These are phyloP conservation scores for Acacia pycnantha DNA, from an alignment of 331 rosid species.

Conservation along the genomic window DNA sequence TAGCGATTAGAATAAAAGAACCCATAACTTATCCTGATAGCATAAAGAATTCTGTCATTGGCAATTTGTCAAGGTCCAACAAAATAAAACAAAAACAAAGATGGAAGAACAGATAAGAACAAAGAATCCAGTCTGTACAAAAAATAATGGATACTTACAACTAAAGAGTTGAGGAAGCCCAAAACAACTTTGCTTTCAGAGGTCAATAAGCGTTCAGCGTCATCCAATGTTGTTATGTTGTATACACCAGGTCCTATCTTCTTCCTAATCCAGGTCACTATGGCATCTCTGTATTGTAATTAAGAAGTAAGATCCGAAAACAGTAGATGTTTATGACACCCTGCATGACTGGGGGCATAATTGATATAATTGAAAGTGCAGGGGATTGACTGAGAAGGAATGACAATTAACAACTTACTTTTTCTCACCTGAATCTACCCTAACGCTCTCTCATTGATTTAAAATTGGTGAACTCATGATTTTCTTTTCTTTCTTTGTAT, in stretches of 20 bases:
- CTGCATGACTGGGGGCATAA: not conserved
- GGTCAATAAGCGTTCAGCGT: constrained; percentile 68
- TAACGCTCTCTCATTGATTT: not conserved
- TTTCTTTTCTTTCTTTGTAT: not conserved
- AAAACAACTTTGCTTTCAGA: constrained; percentile 77
- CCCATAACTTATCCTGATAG: not conserved
- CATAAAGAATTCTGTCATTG: not conserved
- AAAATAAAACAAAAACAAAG: not conserved
- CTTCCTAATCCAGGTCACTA: constrained; percentile 93
- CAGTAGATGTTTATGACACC: not conserved
- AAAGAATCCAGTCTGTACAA: not conserved
- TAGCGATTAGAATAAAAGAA: not conserved
- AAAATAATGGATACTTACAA: constrained; percentile 54
- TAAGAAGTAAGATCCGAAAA: not conserved
- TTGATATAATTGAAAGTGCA: not conserved
- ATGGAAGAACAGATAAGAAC: not conserved
- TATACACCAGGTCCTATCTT: constrained; percentile 84
- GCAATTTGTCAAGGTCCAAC: not conserved
- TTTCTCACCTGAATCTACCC: not conserved
- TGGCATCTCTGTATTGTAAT: constrained; percentile 58
- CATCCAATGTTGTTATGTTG: constrained; percentile 79
- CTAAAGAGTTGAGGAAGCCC: constrained; percentile 88
- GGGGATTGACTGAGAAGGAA: not conserved
- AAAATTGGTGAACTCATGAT: not conserved
- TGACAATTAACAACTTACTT: not conserved